Conservation (phyloP, 495 filamentous ascomycete species). For the Lasiosphaeris hirsuta region DNA sequence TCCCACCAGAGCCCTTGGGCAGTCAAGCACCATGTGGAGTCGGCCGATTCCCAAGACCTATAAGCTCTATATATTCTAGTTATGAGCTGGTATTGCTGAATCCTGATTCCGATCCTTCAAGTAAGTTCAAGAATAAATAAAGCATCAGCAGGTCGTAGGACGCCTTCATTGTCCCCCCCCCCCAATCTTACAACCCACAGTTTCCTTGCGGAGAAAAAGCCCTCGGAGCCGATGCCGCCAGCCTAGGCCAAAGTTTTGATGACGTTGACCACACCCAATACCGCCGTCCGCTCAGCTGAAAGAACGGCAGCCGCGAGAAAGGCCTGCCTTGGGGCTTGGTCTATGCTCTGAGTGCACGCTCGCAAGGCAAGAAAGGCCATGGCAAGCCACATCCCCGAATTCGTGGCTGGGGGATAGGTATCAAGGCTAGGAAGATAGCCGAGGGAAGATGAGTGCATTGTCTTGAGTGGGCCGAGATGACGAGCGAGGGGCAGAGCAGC, state of each 20-base stretch:
- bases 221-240: conserved; percentile 64
- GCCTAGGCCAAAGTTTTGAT: conserved; percentile 62
- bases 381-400: conserved; percentile 45
- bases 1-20: too few relatives aligned
- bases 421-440: conserved; percentile 65
- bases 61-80: too few relatives aligned
- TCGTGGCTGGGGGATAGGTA: conserved; percentile 54
- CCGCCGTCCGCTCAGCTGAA: conserved; percentile 71
- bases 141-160: conserved; percentile 71
- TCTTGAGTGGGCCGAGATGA: conserved; percentile 74
- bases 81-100: too few relatives aligned
- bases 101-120: too few relatives aligned
- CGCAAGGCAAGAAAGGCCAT: conserved; percentile 67
- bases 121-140: conserved; percentile 55
- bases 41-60: too few relatives aligned
- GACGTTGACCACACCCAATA: conserved; percentile 70
- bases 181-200: conserved; percentile 71
- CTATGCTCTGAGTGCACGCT: conserved; percentile 71
- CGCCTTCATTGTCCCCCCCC: conserved; percentile 60
- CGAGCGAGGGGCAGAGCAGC: conserved; percentile 69
- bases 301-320: conserved; percentile 72
- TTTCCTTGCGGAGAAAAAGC: conserved; percentile 58
- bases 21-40: too few relatives aligned
- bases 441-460: conserved; percentile 84
- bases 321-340: conserved; percentile 74